phyloP scores from a whole-genome alignment of 805 yeast genomes.

The Zygosaccharomyces gambellarensis region DNA sequence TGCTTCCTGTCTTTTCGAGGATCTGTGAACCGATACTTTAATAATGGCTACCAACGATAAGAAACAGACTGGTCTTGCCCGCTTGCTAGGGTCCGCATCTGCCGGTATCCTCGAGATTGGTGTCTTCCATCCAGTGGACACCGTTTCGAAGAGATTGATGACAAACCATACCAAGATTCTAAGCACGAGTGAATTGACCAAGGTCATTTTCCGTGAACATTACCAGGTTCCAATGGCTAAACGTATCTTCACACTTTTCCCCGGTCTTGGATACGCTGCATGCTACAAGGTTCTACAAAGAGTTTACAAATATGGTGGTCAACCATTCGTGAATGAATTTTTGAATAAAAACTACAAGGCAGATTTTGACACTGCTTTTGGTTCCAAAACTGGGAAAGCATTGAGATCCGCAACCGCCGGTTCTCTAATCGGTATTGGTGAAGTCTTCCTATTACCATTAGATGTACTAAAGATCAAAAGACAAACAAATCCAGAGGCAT shows the following conservation, averaged over 20 bases:
- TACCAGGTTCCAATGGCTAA: conserved; percentile 66
- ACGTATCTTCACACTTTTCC: conserved; percentile 80
- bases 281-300: conserved; percentile 94
- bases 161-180: conserved; percentile 69
- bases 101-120: conserved; percentile 97
- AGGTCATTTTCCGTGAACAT: conserved; percentile 79
- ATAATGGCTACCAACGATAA: conserved; percentile 47
- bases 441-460: conserved; percentile 87
- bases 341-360: conserved; percentile 68
- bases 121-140: conserved; percentile 98
- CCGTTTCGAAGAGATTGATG: conserved; percentile 93
- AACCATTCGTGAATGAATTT: conserved; percentile 95
- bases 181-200: conserved; percentile 62
- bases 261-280: conserved; percentile 98
- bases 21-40: not conserved
- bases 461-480: conserved; percentile 97
- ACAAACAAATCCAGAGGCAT: conserved; percentile 99
- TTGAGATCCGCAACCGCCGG: conserved; percentile 96
- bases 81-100: conserved; percentile 92
- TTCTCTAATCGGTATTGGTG: conserved; percentile 95
- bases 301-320: conserved; percentile 98
- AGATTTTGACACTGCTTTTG: conserved; percentile 70
- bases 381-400: conserved; percentile 96
- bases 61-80: conserved; percentile 79
- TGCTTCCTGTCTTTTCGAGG: not conserved